Conservation (phyloP, 2,329 filamentous ascomycete species). For the Pseudopithomyces chartarum region DNA sequence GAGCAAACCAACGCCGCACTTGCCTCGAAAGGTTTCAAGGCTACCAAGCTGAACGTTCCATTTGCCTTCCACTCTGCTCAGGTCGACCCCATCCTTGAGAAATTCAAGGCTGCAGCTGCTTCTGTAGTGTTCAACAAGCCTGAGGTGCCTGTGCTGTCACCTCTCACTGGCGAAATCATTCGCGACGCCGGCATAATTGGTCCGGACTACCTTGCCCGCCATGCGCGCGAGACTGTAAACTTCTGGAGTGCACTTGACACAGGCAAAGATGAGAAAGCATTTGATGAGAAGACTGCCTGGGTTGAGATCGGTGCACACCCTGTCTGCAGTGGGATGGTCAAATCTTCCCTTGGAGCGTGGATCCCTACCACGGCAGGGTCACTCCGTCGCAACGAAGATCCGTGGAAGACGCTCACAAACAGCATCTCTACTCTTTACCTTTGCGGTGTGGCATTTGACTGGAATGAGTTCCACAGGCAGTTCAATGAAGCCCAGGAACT, state of each 20-base stretch:
- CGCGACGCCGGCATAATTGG: conserved; percentile 61
- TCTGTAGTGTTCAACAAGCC: conserved; percentile 63
- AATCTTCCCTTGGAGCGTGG: conserved; percentile 61
- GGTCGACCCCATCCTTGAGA: conserved; percentile 65
- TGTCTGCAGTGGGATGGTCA: conserved; percentile 70
- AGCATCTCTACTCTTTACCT: conserved; percentile 65
- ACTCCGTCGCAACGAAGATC: conserved; percentile 65
- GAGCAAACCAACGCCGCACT: conserved; percentile 58
- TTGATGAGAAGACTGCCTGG: conserved; percentile 71
- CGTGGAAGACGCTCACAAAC: conserved; percentile 66
- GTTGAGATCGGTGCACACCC: conserved; percentile 78
- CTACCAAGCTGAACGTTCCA: conserved; percentile 66
- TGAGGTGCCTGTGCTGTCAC: conserved; percentile 68
- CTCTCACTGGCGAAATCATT: conserved; percentile 66
- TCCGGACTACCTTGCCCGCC: conserved; percentile 66
- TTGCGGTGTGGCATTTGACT: conserved; percentile 68
- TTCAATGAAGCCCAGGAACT: conserved; percentile 64
- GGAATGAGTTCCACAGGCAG: conserved; percentile 71
- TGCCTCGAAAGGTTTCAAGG: conserved; percentile 60
- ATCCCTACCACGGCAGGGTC: conserved; percentile 63
- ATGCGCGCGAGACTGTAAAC: conserved; percentile 71
- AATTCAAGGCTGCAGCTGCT: conserved; percentile 61
- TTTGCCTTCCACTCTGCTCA: conserved; percentile 72
- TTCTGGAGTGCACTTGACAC: conserved; percentile 67
- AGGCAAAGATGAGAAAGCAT: conserved; percentile 62